A percentile compares a stretch with the other conserved stretches of the same genome.
Evolutionary conservation across 2,329 filamentous ascomycete species (phyloP).

Genomic region (Fusarium sp.): DNA sequence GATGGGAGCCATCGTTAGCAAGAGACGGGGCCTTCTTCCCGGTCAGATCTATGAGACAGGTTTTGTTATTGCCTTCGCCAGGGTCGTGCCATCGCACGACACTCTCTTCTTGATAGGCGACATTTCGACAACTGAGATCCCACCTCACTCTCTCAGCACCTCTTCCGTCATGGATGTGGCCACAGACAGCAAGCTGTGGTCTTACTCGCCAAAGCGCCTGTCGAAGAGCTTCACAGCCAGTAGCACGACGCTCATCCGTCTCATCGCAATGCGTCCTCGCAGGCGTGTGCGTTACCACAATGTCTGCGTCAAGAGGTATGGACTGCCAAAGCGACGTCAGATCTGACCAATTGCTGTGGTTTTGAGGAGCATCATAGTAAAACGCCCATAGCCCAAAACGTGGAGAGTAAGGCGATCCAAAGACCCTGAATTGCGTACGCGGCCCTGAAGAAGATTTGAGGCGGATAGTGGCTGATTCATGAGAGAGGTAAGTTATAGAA

Average conservation of each 20-base stretch:
- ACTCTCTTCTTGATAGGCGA: conserved; percentile 56
- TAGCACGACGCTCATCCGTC: conserved; percentile 48
- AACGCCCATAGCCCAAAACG: conserved; percentile 71
- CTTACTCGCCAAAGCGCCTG: conserved; percentile 67
- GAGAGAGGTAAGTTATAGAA: conserved; percentile 71
- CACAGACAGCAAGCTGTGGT: conserved; percentile 73
- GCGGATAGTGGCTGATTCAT: conserved; percentile 63
- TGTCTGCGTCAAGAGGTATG: conserved; percentile 69
- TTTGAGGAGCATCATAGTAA: conserved; percentile 58
- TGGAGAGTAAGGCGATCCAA: conserved; percentile 76
- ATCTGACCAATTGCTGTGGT: conserved; percentile 23
- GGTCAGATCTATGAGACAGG: conserved; percentile 71
- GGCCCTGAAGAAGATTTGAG: conserved; percentile 65
- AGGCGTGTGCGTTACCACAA: conserved; percentile 78
- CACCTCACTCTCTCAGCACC: conserved; percentile 71
- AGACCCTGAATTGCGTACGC: conserved; percentile 70
- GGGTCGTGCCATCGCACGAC: conserved; percentile 67
- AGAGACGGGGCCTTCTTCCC: conserved; percentile 52
- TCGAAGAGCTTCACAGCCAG: conserved; percentile 70
- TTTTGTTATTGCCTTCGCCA: conserved; percentile 62
- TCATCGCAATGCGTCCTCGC: conserved; percentile 68
- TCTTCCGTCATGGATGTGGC: conserved; percentile 75
- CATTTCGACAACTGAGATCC: conserved; percentile 55
- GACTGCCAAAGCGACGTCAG: conserved; percentile 63
- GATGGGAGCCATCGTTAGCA: conserved; percentile 57